Percentiles rank a stretch among this genome's conserved stretches.
Evolutionary conservation across 768 basidiomycete species (phyloP).

Genomic region (Paxillus rubicundulus): DNA sequence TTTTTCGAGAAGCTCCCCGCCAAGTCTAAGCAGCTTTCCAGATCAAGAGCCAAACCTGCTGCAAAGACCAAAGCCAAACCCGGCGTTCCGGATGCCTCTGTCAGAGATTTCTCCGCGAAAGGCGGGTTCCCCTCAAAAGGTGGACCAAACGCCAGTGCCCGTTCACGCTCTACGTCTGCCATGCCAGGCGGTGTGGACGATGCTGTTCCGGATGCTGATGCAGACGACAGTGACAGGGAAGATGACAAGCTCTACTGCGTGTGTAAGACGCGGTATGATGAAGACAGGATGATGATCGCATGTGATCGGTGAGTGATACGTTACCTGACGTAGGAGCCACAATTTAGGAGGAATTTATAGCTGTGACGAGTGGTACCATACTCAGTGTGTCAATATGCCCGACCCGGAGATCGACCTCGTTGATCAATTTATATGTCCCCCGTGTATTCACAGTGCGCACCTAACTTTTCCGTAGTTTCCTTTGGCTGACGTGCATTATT

Average conservation of each 20-base stretch:
- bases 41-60: slow-evolving; percentile 31
- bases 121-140: slow-evolving; percentile 15
- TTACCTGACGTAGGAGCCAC: neutral
- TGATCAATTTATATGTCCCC: slow-evolving; percentile 89
- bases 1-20: slow-evolving; percentile 13
- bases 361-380: slow-evolving; percentile 96
- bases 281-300: slow-evolving; percentile 88
- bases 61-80: slow-evolving; percentile 29
- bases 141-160: slow-evolving; percentile 31
- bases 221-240: slow-evolving; percentile 41
- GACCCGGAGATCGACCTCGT: slow-evolving; percentile 84
- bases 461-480: neutral
- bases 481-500: neutral
- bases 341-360: slow-evolving; percentile 36
- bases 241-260: slow-evolving; percentile 78
- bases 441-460: slow-evolving; percentile 69
- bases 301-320: slow-evolving; percentile 71
- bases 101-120: slow-evolving; percentile 14
- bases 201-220: slow-evolving; percentile 47
- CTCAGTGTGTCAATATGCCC: slow-evolving; percentile 76
- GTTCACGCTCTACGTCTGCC: slow-evolving; percentile 70
- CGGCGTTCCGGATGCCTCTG: slow-evolving; percentile 7
- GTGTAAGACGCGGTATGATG: slow-evolving; percentile 84
- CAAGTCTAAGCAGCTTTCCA: slow-evolving; percentile 31
- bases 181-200: slow-evolving; percentile 52